Evolutionary conservation across 2,329 filamentous ascomycete genomes (phyloP).

Genomic region (Nakataea oryzae): DNA sequence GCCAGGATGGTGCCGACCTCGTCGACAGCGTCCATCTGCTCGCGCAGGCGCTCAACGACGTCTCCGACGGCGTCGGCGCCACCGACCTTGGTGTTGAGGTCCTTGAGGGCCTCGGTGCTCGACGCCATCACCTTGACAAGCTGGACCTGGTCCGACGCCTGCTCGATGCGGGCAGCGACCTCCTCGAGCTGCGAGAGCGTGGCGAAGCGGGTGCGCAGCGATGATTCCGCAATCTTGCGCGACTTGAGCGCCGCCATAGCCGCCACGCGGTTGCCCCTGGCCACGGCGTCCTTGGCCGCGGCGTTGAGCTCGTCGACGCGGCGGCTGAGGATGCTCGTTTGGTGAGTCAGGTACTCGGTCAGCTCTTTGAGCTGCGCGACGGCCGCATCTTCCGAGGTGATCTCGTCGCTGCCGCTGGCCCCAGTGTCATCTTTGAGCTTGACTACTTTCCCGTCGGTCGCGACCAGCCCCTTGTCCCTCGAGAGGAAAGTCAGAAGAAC

Average conservation of each 20-base stretch:
- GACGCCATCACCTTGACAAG: slow-evolving; percentile 75
- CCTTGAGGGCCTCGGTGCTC: slow-evolving; percentile 60
- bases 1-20: slow-evolving; percentile 72
- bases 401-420: slow-evolving; percentile 18
- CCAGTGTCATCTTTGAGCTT: slow-evolving; percentile 51
- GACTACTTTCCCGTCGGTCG: slow-evolving; percentile 57
- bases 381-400: slow-evolving; percentile 70
- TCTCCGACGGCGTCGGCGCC: slow-evolving; percentile 65
- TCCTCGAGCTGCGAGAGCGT: slow-evolving; percentile 75
- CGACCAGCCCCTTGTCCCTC: slow-evolving; percentile 51
- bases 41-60: slow-evolving; percentile 63
- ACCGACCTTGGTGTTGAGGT: slow-evolving; percentile 67
- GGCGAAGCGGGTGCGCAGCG: slow-evolving; percentile 59
- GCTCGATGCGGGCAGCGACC: slow-evolving; percentile 71
- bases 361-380: slow-evolving; percentile 78
- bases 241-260: slow-evolving; percentile 72
- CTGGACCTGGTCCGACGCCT: slow-evolving; percentile 75
- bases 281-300: slow-evolving; percentile 60
- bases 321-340: slow-evolving; percentile 55
- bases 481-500: slow-evolving; percentile 60
- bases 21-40: slow-evolving; percentile 73
- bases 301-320: slow-evolving; percentile 56
- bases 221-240: slow-evolving; percentile 72
- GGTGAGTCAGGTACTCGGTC: slow-evolving; percentile 61
- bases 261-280: slow-evolving; percentile 59